Base-by-base conservation (phyloP, 768 basidiomycete genomes). In the Suillus hirtellus region DNA sequence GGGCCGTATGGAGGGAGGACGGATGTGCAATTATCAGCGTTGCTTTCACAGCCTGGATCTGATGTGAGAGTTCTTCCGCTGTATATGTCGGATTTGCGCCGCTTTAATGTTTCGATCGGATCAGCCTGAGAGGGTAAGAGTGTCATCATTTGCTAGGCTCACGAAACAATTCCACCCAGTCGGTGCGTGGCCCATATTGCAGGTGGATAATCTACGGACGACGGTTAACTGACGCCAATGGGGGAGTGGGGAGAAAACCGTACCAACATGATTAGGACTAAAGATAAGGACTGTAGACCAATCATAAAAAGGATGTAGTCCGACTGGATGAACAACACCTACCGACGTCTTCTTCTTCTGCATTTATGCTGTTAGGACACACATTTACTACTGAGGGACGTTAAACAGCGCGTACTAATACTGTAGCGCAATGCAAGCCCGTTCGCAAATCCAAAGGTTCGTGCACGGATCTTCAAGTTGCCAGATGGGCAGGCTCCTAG, bases 251-350 rank as follows among this genome's bases (percentile, higher is more conserved):
- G 35, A 58, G 31, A 49, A 60, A 53, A 52, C 75, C 55, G 66
- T 59, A 88, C 88, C 87, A 35, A 85, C 75, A 69, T 87, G 80
- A 65, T 90, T 90, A 11, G 86, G 84, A 66, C 87, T 85, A 72
- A 84, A 85, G 43, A 90, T 67, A 68, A 87, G 86, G 53, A 88
- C 88, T 88, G 49, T 17, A 24, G n/a, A 14, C 59, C 7, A 35
- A 46, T 69, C 40, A 66, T 49, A 49, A 47, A 15, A 17, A 50
- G 44, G 24, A 10, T 1, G n/a, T 46, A 17, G 35, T 37, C 35
- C 61, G 9, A 27, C 55, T 6, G 7, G 38, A 10, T 58, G 15
- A 37, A 10, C 8, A 9, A 58, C 44, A 73, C 76, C 12, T 70
- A 88, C 86, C 85, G 42, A 86, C 81, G 64, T 86, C 85, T 60